phyloP scores from a whole-genome alignment of 2,329 filamentous ascomycete genomes.

The Aspergillus hortae region DNA sequence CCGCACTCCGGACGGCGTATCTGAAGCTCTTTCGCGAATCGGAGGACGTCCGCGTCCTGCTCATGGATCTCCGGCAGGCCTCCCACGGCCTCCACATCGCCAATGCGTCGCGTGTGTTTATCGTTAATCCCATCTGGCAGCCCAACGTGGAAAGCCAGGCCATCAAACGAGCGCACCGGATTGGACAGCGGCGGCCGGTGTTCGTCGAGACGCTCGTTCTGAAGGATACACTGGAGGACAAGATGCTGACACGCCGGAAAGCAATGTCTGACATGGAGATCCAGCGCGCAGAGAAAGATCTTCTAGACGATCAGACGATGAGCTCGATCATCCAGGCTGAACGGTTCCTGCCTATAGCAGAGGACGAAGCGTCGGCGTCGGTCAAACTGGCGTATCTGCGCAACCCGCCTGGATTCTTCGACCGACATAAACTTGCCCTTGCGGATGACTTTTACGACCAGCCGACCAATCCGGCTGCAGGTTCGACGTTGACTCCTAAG shows the following conservation, averaged over 20 bases:
- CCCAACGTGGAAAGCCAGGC: constrained; percentile 84
- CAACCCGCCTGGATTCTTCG: constrained; percentile 34
- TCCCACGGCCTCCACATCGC: constrained; percentile 84
- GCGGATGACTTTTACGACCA: constrained; percentile 24
- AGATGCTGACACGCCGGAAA: constrained; percentile 69
- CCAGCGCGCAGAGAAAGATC: constrained; percentile 53
- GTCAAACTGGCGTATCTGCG: constrained; percentile 25
- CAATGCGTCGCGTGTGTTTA: constrained; percentile 80
- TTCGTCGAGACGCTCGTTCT: constrained; percentile 83
- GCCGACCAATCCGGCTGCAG: background rate
- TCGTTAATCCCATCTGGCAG: constrained; percentile 82
- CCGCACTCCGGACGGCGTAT: constrained; percentile 66
- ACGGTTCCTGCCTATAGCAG: constrained; percentile 42
- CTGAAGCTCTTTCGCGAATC: constrained; percentile 73
- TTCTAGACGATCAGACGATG: constrained; percentile 59
- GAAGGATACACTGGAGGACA: constrained; percentile 76
- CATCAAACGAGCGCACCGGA: constrained; percentile 82
- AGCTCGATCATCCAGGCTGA: constrained; percentile 58
- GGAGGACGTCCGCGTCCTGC: constrained; percentile 66
- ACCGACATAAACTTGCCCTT: constrained; percentile 35
- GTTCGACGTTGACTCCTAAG: constrained; percentile 7
- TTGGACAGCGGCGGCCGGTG: constrained; percentile 75
- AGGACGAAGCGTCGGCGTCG: constrained; percentile 24
- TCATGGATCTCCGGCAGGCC: constrained; percentile 90
- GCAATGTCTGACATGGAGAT: constrained; percentile 66